These are phyloP conservation scores for Tetracladium marchalianum DNA, from an alignment of 495 filamentous ascomycete species.

Conservation along the genomic window DNA sequence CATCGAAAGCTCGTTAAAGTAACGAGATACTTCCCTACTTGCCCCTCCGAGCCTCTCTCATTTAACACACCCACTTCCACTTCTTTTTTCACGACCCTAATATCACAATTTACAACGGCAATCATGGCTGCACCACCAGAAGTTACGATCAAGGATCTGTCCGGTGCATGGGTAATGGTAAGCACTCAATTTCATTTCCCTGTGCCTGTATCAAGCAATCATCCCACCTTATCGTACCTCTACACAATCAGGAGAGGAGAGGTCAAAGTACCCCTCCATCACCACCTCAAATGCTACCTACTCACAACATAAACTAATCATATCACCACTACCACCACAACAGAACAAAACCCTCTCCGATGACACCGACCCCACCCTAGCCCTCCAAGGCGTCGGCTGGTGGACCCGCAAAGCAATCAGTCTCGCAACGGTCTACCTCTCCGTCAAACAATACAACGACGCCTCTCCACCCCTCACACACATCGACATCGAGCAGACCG, in stretches of 20 bases:
- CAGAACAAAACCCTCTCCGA: slow-evolving; percentile 77
- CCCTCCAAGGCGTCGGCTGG: slow-evolving; percentile 80
- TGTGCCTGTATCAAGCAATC: not conserved
- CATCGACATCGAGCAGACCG: slow-evolving; percentile 73
- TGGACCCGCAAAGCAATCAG: slow-evolving; percentile 65
- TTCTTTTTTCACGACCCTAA: not conserved
- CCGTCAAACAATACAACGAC: slow-evolving; percentile 51
- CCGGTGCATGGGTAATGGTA: slow-evolving; percentile 75
- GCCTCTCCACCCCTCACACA: slow-evolving; percentile 31
- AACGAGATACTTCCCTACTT: too few relatives aligned
- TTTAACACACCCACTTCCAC: too few relatives aligned
- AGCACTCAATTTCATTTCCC: slow-evolving; percentile 10
- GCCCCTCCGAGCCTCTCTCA: too few relatives aligned
- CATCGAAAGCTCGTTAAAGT: too few relatives aligned
- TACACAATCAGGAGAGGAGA: not conserved
- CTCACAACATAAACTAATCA: not conserved
- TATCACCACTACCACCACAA: slow-evolving; percentile 5
- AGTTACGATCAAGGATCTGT: slow-evolving; percentile 63
- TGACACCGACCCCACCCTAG: slow-evolving; percentile 58
- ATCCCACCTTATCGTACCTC: not conserved
- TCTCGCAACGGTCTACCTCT: slow-evolving; percentile 62
- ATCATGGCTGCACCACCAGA: slow-evolving; percentile 73
- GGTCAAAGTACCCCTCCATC: slow-evolving; percentile 1
- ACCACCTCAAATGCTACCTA: too few relatives aligned
- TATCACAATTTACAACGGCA: slow-evolving; percentile 18